Evolutionary conservation across 768 basidiomycete genomes (phyloP).

Genomic region (Suillus placidus): DNA sequence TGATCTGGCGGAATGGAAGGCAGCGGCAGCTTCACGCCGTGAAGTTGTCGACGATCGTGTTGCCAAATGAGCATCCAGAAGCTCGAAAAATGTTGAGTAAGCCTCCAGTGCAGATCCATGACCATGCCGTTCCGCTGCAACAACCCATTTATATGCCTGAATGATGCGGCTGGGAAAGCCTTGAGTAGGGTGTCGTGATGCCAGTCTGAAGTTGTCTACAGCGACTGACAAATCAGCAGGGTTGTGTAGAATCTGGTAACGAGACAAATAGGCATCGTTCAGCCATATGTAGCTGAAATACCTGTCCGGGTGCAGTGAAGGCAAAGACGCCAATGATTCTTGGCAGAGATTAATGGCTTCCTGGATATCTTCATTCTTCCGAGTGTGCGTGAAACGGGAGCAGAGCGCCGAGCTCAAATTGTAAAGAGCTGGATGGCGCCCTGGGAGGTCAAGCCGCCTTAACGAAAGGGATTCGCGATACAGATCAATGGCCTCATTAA

Average conservation of each 20-base stretch:
- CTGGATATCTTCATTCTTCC: background rate
- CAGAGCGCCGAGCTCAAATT: background rate
- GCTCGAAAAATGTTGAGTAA: background rate
- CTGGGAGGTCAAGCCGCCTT: background rate
- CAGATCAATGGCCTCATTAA: background rate
- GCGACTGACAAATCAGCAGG: background rate
- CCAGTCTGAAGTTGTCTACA: background rate
- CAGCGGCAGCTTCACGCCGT: background rate
- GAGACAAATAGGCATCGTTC: background rate
- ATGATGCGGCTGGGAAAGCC: background rate
- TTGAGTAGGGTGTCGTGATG: too few relatives aligned
- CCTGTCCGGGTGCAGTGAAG: background rate
- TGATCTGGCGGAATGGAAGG: background rate
- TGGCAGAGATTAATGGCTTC: background rate
- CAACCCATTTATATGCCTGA: background rate
- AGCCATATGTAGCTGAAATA: background rate
- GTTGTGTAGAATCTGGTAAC: background rate
- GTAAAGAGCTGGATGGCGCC: background rate
- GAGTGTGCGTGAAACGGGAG: background rate
- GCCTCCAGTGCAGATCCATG: background rate
- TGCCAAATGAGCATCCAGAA: constrained; percentile 8
- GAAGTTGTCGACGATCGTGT: background rate
- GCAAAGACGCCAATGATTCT: background rate
- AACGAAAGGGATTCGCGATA: background rate
- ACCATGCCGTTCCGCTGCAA: too few relatives aligned